Percentiles rank a stretch among this genome's conserved stretches.
phyloP scores from a whole-genome alignment of 1,139 yeast species.

The Hemisphaericaspora lyxosophila region DNA sequence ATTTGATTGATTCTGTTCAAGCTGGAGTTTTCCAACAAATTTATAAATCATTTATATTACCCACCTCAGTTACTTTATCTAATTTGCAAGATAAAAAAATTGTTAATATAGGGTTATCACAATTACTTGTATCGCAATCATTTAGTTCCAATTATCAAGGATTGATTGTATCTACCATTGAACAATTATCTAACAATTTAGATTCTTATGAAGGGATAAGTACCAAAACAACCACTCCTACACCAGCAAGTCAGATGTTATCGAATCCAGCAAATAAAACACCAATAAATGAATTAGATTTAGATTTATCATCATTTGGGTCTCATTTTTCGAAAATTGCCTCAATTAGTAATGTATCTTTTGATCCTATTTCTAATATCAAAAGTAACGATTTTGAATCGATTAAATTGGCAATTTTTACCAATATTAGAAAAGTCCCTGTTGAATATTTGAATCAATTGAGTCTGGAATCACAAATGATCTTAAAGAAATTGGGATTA shows the following conservation, averaged over 20 bases:
- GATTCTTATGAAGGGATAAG: constrained; percentile 37
- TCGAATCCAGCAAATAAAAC: constrained; percentile 1
- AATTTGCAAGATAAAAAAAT: constrained; percentile 75
- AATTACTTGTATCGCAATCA: constrained; percentile 29
- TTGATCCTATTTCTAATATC: constrained; percentile 65
- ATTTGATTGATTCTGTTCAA: constrained; percentile 64
- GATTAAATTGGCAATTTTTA: constrained; percentile 30
- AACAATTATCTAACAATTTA: constrained; percentile 50
- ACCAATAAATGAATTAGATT: constrained; percentile 53
- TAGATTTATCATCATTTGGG: constrained; percentile 74
- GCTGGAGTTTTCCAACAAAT: constrained; percentile 65
- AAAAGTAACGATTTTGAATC: constrained; percentile 35
- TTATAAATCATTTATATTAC: constrained; percentile 61
- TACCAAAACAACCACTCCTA: constrained; percentile 21
- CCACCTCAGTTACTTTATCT: constrained; percentile 63
- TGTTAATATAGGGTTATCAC: constrained; percentile 70
- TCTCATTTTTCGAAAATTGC: constrained; percentile 75
- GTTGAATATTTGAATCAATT: constrained; percentile 33
- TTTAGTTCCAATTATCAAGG: constrained; percentile 38
- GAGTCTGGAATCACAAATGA: constrained; percentile 22
- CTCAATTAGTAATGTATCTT: constrained; percentile 56
- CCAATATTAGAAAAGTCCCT: constrained; percentile 32
- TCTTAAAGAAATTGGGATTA: constrained; percentile 17
- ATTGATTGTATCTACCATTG: constrained; percentile 51
- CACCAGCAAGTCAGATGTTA: not conserved